These are phyloP conservation scores for Globisporangium cederbergense DNA, from an alignment of 352 stramenopile species.

Conservation along the genomic window DNA sequence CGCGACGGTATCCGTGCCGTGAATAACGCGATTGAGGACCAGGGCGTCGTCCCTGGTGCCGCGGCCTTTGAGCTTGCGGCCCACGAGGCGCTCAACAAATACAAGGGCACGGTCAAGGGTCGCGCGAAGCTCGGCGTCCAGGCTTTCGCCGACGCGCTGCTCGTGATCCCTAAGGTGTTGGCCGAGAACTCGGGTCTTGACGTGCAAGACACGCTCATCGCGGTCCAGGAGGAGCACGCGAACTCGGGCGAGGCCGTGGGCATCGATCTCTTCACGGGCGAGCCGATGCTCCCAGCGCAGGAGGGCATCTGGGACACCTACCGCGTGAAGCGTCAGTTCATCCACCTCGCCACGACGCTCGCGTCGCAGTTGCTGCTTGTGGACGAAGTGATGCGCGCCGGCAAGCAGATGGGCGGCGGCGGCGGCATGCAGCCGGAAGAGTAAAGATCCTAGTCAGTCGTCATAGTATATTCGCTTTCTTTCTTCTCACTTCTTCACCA, in stretches of 20 bases:
- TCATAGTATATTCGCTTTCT: conserved; percentile 8
- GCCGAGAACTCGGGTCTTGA: conserved; percentile 86
- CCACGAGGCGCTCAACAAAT: conserved; percentile 85
- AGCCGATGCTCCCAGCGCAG: conserved; percentile 95
- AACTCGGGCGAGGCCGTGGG: conserved; percentile 91
- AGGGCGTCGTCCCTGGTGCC: conserved; percentile 93
- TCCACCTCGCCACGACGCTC: conserved; percentile 97
- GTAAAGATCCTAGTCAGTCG: conserved; percentile 25
- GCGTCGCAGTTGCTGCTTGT: conserved; percentile 98
- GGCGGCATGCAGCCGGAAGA: conserved; percentile 58
- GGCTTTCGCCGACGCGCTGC: conserved; percentile 96
- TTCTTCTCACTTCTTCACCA: conserved; percentile 10
- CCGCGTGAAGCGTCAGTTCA: conserved; percentile 98
- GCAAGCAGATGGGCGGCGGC: conserved; percentile 94
- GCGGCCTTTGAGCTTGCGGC: conserved; percentile 96
- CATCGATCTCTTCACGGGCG: conserved; percentile 95
- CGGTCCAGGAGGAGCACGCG: conserved; percentile 94
- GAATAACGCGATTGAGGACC: conserved; percentile 98
- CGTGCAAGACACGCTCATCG: conserved; percentile 95
- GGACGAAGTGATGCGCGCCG: conserved; percentile 99
- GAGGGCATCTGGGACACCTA: conserved; percentile 99
- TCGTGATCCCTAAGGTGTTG: conserved; percentile 99
- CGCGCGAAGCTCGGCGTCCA: conserved; percentile 97
- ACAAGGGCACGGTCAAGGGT: conserved; percentile 89
- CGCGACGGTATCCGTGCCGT: conserved; percentile 97